Evolutionary conservation across 768 basidiomycete species (phyloP).

Genomic region (Lyophyllum atratum): DNA sequence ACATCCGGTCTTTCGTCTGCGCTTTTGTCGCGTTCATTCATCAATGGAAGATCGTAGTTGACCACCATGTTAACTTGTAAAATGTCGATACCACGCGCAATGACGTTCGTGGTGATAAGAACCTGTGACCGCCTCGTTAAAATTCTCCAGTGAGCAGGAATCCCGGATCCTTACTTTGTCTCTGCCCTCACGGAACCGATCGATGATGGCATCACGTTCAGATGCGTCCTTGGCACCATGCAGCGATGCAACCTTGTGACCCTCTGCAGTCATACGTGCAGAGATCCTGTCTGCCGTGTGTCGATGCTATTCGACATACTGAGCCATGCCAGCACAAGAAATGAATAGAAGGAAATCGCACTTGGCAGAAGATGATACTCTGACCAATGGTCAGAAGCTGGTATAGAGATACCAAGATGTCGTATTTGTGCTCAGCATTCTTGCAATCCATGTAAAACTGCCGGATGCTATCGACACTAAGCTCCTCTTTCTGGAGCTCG

Average conservation of each 20-base stretch:
- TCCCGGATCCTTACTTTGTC: slow-evolving; percentile 66
- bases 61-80: slow-evolving; percentile 99
- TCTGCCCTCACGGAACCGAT: slow-evolving; percentile 93
- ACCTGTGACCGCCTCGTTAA: slow-evolving; percentile 33
- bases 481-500: slow-evolving; percentile 89
- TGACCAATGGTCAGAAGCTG: slow-evolving; percentile 92
- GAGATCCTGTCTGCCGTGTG: slow-evolving; percentile 93
- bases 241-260: slow-evolving; percentile 94
- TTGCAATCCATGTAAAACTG: slow-evolving; percentile 98
- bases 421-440: slow-evolving; percentile 92
- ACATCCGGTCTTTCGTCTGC: slow-evolving; percentile 75
- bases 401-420: slow-evolving; percentile 90
- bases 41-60: slow-evolving; percentile 93
- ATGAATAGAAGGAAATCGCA: slow-evolving; percentile 33
- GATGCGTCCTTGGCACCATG: slow-evolving; percentile 91
- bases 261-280: slow-evolving; percentile 86
- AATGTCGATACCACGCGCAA: slow-evolving; percentile 98
- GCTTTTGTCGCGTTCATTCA: slow-evolving; percentile 65
- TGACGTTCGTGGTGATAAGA: slow-evolving; percentile 97
- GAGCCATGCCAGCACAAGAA: slow-evolving; percentile 1
- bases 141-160: not conserved
- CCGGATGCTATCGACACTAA: slow-evolving; percentile 90
- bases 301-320: slow-evolving; percentile 57
- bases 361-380: slow-evolving; percentile 98
- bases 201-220: slow-evolving; percentile 91